A percentile compares a stretch with the other conserved stretches of the same genome.
These are phyloP conservation scores for Solanum corneliomulleri DNA, from an alignment of 257 asterid genomes.

Conservation along the genomic window DNA sequence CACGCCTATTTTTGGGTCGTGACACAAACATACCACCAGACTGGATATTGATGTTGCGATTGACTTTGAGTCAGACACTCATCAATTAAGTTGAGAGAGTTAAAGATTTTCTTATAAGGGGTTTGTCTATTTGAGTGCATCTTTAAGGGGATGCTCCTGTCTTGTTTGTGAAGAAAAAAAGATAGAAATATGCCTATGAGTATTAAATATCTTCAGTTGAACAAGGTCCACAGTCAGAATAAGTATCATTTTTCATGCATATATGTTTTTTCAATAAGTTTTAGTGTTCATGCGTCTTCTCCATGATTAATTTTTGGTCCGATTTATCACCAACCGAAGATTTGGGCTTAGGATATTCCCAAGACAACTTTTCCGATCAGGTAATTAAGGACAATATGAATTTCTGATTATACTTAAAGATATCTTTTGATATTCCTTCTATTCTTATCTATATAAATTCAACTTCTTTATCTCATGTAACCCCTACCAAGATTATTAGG, in stretches of 20 bases:
- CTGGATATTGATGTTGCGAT: no score
- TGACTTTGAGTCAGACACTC: neutral
- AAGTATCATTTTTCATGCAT: neutral
- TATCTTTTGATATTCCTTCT: no score
- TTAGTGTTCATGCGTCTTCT: neutral
- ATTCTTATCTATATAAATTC: no score
- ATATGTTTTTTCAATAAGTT: neutral
- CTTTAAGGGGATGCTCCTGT: neutral
- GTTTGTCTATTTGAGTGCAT: neutral
- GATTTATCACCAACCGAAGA: neutral
- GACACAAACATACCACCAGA: neutral
- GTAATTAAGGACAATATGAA: no score
- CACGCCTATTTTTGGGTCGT: no score
- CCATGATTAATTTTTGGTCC: neutral
- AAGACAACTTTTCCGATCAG: neutral
- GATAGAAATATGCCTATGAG: neutral
- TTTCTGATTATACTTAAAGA: no score
- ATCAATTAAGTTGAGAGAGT: neutral
- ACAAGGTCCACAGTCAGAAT: neutral
- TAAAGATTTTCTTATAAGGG: neutral
- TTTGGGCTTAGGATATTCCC: neutral
- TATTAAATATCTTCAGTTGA: neutral
- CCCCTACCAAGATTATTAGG: no score
- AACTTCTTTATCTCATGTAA: no score
- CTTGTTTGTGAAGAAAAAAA: neutral